Evolutionary conservation across 2,329 filamentous ascomycete species (phyloP), one percentile per base, ranked within the genome.

Genomic region (Fusarium drepaniforme): DNA sequence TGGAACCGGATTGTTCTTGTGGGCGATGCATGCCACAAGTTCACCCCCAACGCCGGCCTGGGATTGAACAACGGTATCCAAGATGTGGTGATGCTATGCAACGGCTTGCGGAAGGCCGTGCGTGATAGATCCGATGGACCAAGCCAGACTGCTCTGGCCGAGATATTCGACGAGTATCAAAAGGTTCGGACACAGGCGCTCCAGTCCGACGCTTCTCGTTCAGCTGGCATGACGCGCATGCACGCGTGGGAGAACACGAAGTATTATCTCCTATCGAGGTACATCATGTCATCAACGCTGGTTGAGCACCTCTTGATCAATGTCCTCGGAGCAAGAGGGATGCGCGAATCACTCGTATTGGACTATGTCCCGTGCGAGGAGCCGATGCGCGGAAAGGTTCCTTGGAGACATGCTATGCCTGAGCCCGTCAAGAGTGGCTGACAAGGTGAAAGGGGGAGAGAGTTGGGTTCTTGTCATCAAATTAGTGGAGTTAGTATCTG

Each of bases 1-100:
- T 57, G 53, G 30, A 57, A 37, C 13, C 30, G 53, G 21, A 35
- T 57, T 18, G 30, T 37, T 5, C 30, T 57, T 3, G 53, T 57
- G 3, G 53, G 30, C 4, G 83, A 84, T 53, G 72, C 82, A 0
- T 78, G 71, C 13, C 81, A 84, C 68, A 83, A 83, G 61, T 80
- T 82, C 49, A 82, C 81, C 0, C 80, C 82, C 0, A 81, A 82
- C 42, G 68, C 80, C 2, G 81, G 80, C 0, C 70, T 79, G 8
- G 82, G 82, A 0, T 74, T 80, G 23, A 82, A 84, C 66, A 53
- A 65, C 28, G 51, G 62, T 16, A 44, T 58, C 15, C 57, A 62
- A 3, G 67, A 69, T 16, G 51, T 65, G 8, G 63, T 66, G 1
- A 44, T 58, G 7, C 40, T 62, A 4, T 70, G 44, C 25, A 62